Base-by-base conservation (phyloP, 257 asterid species). In the Fraxinus excelsior region DNA sequence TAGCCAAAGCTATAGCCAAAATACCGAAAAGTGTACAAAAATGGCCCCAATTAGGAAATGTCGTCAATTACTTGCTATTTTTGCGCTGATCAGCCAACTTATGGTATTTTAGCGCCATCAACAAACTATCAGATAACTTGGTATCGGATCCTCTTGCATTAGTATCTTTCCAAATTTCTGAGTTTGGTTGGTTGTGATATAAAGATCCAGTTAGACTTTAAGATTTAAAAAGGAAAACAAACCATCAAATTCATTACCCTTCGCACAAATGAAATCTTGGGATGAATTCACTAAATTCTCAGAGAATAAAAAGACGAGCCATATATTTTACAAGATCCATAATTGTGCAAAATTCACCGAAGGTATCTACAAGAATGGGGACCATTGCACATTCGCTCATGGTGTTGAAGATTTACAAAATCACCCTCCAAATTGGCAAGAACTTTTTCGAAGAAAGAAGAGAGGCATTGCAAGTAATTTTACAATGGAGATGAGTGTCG, bases 351-450 rank as follows among this genome's bases (percentile, higher is more conserved):
- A 86, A 46, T 94, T 90, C 85, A 72, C 71, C 73, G 91, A 90
- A 14, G 97, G 98, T 28, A 85, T 60, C 1, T 94, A 97, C 67
- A 77, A 84, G 40, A 94, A 92, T 77, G 98, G 97, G 0, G 93
- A 90, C 10, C 79, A 78, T 8, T 94, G 98, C 80, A 85, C 92
- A 10, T 94, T 90, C 71, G 98, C 97, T 31, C 98, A 94, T 62
- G 97, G 98, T 13, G 31, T 19, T 28, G 86, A 85, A 13, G 98
- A 92, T 72, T 35, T 87, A 79, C 87, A 92, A 0, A 86, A 86
- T 56, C 98, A 96, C 7, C 94, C 98, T 2, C 97, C 90, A 0
- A 88, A 94, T 75, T 92, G 97, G 97, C 93, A 91, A 71, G 98
- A 92, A 0, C 79, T 89, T 40, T 70, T 92, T 8, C 82, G 91